Conservation (phyloP, 176 grass and related monocot species). For the Cenchrus purpureus region DNA sequence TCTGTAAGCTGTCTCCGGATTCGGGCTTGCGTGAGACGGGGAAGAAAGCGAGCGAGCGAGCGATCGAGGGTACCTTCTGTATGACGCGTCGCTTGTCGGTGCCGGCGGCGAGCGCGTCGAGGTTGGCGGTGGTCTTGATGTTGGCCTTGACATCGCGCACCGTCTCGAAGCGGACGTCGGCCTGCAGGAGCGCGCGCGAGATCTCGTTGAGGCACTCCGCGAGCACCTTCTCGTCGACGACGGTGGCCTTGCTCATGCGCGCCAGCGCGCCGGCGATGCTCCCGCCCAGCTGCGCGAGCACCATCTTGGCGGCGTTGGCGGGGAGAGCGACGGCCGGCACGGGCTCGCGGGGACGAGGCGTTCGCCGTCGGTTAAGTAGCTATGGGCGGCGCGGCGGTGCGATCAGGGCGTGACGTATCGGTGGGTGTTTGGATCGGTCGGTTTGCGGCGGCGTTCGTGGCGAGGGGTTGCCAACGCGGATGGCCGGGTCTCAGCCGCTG, state of each 20-base stretch:
- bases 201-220: constrained; percentile 95
- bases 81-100: constrained; percentile 88
- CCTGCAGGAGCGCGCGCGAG: constrained; percentile 79
- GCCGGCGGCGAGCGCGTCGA: constrained; percentile 75
- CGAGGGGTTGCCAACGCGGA: not conserved
- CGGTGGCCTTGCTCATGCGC: constrained; percentile 89
- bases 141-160: constrained; percentile 89
- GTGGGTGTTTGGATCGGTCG: not conserved
- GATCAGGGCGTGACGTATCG: too few species aligned
- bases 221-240: constrained; percentile 92
- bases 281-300: constrained; percentile 91
- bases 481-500: not conserved
- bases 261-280: constrained; percentile 83
- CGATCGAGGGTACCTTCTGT: constrained; percentile 48
- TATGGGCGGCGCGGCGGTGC: too few species aligned
- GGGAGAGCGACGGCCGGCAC: too few species aligned
- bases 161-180: constrained; percentile 86
- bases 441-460: not conserved
- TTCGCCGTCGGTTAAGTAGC: too few species aligned
- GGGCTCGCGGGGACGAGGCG: too few species aligned
- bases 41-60: too few species aligned
- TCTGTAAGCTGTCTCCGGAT: not conserved
- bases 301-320: constrained; percentile 48
- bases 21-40: too few species aligned
- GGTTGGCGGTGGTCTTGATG: constrained; percentile 74